Evolutionary conservation across 805 yeast genomes (phyloP).

Genomic region (Candida quercuum): DNA sequence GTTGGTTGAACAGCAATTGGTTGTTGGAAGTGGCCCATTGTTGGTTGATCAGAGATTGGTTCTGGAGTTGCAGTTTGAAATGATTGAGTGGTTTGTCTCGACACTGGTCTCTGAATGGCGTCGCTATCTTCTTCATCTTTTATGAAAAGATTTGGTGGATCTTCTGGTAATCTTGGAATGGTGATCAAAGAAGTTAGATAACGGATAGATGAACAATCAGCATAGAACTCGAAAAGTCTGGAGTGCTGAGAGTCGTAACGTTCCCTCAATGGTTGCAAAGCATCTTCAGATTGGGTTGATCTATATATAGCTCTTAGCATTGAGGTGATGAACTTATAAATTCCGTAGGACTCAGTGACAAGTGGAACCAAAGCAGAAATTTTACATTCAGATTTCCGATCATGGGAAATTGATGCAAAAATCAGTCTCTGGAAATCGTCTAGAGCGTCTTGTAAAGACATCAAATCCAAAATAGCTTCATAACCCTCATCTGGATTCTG

Average conservation of each 20-base stretch:
- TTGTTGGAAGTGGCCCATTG: conserved; percentile 30
- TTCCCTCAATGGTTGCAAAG: conserved; percentile 66
- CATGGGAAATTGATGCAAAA: conserved; percentile 62
- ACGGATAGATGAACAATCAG: conserved; percentile 82
- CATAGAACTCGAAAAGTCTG: conserved; percentile 74
- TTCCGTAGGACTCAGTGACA: conserved; percentile 88
- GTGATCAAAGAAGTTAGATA: conserved; percentile 77
- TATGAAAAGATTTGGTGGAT: conserved; percentile 28
- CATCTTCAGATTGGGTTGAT: conserved; percentile 68
- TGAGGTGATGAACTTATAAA: conserved; percentile 80
- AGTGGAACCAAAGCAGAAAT: conserved; percentile 85
- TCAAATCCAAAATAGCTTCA: conserved; percentile 79
- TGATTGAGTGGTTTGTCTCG: conserved; percentile 16
- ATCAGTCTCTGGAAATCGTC: conserved; percentile 74
- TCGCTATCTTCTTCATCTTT: conserved; percentile 22
- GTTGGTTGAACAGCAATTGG: conserved; percentile 50
- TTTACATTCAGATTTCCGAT: conserved; percentile 64
- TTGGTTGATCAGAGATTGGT: conserved; percentile 42
- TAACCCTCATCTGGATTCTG: conserved; percentile 95
- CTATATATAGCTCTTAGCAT: conserved; percentile 87
- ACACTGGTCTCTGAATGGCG: conserved; percentile 15
- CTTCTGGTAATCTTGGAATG: conserved; percentile 50
- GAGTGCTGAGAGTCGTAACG: conserved; percentile 58
- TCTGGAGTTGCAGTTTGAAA: conserved; percentile 24
- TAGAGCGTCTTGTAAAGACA: conserved; percentile 79